These are phyloP conservation scores for Apiotrichum siamense DNA, from an alignment of 1,284 basidiomycete genomes.

Conservation along the genomic window DNA sequence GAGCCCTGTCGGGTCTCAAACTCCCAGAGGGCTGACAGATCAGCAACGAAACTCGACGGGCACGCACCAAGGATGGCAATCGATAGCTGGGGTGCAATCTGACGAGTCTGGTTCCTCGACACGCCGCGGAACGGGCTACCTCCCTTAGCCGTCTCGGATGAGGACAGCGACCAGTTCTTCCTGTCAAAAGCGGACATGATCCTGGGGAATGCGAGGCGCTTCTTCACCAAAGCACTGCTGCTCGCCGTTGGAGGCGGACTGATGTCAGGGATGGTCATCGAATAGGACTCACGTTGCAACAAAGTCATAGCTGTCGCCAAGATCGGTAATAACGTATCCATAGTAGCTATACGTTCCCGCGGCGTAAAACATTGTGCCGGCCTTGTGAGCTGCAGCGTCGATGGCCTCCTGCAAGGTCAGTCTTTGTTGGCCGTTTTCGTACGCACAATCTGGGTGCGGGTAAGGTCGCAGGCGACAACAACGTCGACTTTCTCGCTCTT, in stretches of 20 bases:
- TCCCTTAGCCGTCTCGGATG: constrained; percentile 15
- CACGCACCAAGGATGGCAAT: constrained; percentile 66
- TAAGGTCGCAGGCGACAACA: constrained; percentile 74
- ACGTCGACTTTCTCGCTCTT: constrained; percentile 59
- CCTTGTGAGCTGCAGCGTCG: constrained; percentile 67
- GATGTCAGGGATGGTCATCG: not conserved
- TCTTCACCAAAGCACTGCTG: constrained; percentile 58
- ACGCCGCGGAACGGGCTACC: constrained; percentile 61
- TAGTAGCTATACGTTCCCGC: constrained; percentile 84
- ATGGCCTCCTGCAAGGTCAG: constrained; percentile 58
- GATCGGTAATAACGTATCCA: constrained; percentile 91
- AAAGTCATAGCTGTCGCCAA: constrained; percentile 71
- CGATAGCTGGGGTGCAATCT: constrained; percentile 64
- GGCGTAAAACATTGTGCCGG: constrained; percentile 73
- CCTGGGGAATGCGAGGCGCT: constrained; percentile 60
- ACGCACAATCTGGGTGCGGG: constrained; percentile 64
- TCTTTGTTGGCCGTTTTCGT: not conserved
- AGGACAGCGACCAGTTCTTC: constrained; percentile 24
- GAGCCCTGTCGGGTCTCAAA: constrained; percentile 59
- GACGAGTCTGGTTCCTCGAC: constrained; percentile 67
- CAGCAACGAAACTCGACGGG: not conserved
- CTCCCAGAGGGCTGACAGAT: constrained; percentile 67
- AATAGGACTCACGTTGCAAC: constrained; percentile 63
- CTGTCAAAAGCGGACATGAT: constrained; percentile 59
- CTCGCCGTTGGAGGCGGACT: constrained; percentile 8